Percentiles rank a stretch among this genome's conserved stretches.
Conservation (phyloP, 257 asterid species). For the Verbascum thapsus region DNA sequence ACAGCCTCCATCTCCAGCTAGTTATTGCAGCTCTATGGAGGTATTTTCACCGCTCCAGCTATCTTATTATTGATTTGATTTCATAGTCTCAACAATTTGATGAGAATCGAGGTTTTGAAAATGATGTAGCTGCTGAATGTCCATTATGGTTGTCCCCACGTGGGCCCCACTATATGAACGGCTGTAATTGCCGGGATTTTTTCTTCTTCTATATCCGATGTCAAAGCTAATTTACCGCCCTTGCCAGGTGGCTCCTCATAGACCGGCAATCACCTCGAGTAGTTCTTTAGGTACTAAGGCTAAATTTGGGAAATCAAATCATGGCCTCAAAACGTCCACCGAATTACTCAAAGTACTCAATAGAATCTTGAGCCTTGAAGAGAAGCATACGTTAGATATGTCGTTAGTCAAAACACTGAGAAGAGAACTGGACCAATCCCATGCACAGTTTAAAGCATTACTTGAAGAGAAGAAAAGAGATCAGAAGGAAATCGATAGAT, state of each 20-base stretch:
- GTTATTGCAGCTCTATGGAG: conserved; percentile 74
- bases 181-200: no score
- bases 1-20: conserved; percentile 55
- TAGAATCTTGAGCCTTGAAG: conserved; percentile 92
- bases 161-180: no score
- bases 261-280: conserved; percentile 39
- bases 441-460: conserved; percentile 46
- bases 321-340: conserved; percentile 65
- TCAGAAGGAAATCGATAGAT: conserved; percentile 41
- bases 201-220: no score
- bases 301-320: conserved; percentile 53
- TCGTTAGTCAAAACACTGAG: conserved; percentile 59
- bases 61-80: conserved; percentile 7
- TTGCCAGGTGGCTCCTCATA: conserved; percentile 60
- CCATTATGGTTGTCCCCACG: no score
- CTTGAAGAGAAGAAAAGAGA: conserved; percentile 59
- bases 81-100: not conserved
- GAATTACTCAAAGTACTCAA: conserved; percentile 83
- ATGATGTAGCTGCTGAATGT: not conserved
- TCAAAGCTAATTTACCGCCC: not conserved
- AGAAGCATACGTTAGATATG: conserved; percentile 62
- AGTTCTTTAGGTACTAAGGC: conserved; percentile 46
- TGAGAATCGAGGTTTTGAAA: not conserved
- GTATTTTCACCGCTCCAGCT: conserved; percentile 36
- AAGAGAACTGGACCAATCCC: conserved; percentile 61